These are phyloP conservation scores for Pneumocystis oryctolagi DNA, from an alignment of 1,139 yeast species.

Conservation along the genomic window DNA sequence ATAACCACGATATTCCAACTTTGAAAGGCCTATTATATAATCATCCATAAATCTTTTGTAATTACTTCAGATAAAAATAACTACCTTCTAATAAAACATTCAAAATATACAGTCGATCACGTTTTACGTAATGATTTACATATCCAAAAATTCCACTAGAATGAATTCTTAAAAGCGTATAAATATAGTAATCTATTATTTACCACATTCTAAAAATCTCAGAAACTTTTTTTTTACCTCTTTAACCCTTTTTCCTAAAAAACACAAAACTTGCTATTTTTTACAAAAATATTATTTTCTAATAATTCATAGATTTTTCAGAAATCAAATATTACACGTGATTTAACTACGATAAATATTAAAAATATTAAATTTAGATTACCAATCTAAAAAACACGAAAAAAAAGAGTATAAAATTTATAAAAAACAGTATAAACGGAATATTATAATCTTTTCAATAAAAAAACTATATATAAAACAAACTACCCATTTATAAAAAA, in stretches of 20 bases:
- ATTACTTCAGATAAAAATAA: neutral
- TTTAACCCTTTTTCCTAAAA: neutral
- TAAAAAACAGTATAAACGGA: neutral
- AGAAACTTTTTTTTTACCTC: neutral
- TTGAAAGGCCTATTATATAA: slow-evolving; percentile 47
- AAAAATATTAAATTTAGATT: neutral
- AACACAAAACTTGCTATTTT: neutral
- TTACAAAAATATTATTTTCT: neutral
- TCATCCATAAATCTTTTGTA: neutral
- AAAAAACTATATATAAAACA: neutral
- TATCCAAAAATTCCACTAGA: slow-evolving; percentile 92
- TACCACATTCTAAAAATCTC: neutral
- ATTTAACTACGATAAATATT: too few species aligned
- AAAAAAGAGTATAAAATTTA: neutral
- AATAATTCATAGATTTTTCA: neutral
- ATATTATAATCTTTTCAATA: neutral
- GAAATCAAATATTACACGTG: too few species aligned
- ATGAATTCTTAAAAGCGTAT: neutral
- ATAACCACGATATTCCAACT: slow-evolving; percentile 94
- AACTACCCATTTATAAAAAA: neutral
- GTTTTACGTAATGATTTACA: slow-evolving; percentile 86
- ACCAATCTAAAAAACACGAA: neutral
- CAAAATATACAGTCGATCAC: slow-evolving; percentile 80
- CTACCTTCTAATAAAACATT: slow-evolving; percentile 57
- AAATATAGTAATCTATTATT: neutral